These are phyloP conservation scores for Ceriops tagal DNA, from an alignment of 345 rosid genomes.

Conservation along the genomic window DNA sequence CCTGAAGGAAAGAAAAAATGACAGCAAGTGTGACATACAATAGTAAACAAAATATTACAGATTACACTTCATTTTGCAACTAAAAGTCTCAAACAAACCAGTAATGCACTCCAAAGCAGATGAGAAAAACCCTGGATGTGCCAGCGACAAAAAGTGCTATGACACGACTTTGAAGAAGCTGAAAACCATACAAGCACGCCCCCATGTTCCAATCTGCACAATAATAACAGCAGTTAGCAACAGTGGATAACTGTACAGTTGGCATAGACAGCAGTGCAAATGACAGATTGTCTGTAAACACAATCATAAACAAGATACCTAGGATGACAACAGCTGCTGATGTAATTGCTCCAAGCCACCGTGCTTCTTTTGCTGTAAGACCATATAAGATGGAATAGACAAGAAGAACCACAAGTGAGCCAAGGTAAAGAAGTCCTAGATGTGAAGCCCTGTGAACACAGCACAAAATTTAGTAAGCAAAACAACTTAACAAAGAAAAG, in stretches of 20 bases:
- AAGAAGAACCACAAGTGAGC: slow-evolving; percentile 80
- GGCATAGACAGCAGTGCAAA: slow-evolving; percentile 11
- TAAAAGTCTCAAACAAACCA: slow-evolving; percentile 60
- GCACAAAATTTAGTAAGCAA: slow-evolving; percentile 8
- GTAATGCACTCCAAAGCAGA: slow-evolving; percentile 98
- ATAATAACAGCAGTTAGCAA: slow-evolving; percentile 23
- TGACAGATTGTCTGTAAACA: slow-evolving; percentile 16
- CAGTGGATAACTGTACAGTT: background rate
- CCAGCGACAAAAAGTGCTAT: slow-evolving; percentile 93
- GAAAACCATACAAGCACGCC: slow-evolving; percentile 93
- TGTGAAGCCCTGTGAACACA: slow-evolving; percentile 74
- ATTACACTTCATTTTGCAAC: background rate
- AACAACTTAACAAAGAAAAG: background rate
- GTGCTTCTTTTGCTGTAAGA: slow-evolving; percentile 86
- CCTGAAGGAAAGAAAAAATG: slow-evolving; percentile 44
- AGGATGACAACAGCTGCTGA: slow-evolving; percentile 94
- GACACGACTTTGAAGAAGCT: slow-evolving; percentile 87
- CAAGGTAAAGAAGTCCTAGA: slow-evolving; percentile 85
- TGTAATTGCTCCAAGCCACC: slow-evolving; percentile 95
- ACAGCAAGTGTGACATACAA: slow-evolving; percentile 15
- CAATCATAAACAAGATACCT: slow-evolving; percentile 41
- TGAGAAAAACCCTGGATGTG: slow-evolving; percentile 80
- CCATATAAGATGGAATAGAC: slow-evolving; percentile 92
- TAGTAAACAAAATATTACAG: slow-evolving; percentile 16
- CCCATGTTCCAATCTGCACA: slow-evolving; percentile 96